phyloP scores from a whole-genome alignment of 2,329 filamentous ascomycete genomes.

The Pyrenophora tritici-repentis region DNA sequence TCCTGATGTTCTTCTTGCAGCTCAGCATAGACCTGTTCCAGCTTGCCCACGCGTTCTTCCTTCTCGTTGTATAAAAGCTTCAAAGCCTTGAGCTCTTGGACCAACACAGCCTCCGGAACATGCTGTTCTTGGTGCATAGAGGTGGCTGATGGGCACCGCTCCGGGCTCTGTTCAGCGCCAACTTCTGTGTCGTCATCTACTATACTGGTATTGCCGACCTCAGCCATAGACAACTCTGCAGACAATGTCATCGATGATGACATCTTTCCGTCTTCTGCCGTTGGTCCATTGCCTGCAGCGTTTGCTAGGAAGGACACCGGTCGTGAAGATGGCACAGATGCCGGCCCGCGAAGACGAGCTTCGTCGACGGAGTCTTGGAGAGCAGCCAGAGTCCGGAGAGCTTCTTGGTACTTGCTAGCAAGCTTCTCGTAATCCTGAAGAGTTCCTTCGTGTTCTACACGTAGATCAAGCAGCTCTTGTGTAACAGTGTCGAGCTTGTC shows the following conservation, averaged over 20 bases:
- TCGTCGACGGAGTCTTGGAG: conserved; percentile 86
- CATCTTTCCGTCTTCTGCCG: conserved; percentile 65
- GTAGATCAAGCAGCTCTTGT: conserved; percentile 87
- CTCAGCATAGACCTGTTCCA: conserved; percentile 79
- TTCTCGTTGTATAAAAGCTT: conserved; percentile 75
- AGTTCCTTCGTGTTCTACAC: conserved; percentile 86
- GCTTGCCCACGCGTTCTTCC: conserved; percentile 72
- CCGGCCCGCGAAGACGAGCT: conserved; percentile 63
- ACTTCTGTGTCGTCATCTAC: conserved; percentile 53
- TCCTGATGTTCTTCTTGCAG: conserved; percentile 82
- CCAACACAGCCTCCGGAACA: conserved; percentile 18
- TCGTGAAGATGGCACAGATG: conserved; percentile 61
- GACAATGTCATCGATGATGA: conserved; percentile 91
- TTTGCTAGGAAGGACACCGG: conserved; percentile 87
- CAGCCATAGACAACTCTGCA: conserved; percentile 88
- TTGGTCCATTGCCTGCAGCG: conserved; percentile 70
- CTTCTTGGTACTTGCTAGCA: conserved; percentile 87
- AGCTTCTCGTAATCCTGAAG: conserved; percentile 80
- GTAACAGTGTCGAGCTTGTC: conserved; percentile 92
- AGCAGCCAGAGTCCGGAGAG: conserved; percentile 78
- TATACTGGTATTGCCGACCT: conserved; percentile 57
- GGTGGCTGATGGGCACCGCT: conserved; percentile 27
- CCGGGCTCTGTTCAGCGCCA: conserved; percentile 66
- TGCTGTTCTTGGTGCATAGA: conserved; percentile 22
- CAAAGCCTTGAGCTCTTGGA: conserved; percentile 71